phyloP scores from a whole-genome alignment of 352 stramenopile species.

The Phytophthora agathidicida region DNA sequence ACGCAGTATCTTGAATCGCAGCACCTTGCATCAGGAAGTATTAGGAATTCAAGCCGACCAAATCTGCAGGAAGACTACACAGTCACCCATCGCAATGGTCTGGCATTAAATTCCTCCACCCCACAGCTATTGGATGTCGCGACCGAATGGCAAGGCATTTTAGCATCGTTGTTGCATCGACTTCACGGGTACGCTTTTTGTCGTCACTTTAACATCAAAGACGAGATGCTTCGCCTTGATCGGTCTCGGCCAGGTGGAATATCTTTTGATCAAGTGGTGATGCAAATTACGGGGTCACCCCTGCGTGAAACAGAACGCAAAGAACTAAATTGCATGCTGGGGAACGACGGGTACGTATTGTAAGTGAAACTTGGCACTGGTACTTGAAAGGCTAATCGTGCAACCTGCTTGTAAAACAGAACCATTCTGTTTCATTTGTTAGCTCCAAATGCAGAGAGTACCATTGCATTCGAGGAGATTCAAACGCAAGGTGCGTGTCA shows the following conservation, averaged over 20 bases:
- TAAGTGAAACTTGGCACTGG: background rate
- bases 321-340: slow-evolving; percentile 30
- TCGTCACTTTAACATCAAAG: slow-evolving; percentile 24
- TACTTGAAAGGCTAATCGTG: background rate
- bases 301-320: slow-evolving; percentile 23
- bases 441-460: slow-evolving; percentile 36
- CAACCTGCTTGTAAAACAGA: slow-evolving; percentile 9
- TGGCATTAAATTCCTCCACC: slow-evolving; percentile 7
- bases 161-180: slow-evolving; percentile 53
- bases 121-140: slow-evolving; percentile 39
- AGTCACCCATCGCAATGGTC: slow-evolving; percentile 23
- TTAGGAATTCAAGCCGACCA: background rate
- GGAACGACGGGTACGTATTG: slow-evolving; percentile 30
- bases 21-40: slow-evolving; percentile 19
- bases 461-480: slow-evolving; percentile 28
- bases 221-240: slow-evolving; percentile 33
- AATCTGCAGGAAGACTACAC: slow-evolving; percentile 32
- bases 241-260: slow-evolving; percentile 14
- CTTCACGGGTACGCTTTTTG: slow-evolving; percentile 30
- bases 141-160: slow-evolving; percentile 43
- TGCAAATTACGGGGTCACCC: slow-evolving; percentile 20
- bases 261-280: slow-evolving; percentile 22
- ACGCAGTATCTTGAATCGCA: slow-evolving; percentile 49
- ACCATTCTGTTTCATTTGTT: slow-evolving; percentile 36
- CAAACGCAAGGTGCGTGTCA: slow-evolving; percentile 29